These are phyloP conservation scores for Misopates orontium DNA, from an alignment of 257 asterid species.

Conservation along the genomic window DNA sequence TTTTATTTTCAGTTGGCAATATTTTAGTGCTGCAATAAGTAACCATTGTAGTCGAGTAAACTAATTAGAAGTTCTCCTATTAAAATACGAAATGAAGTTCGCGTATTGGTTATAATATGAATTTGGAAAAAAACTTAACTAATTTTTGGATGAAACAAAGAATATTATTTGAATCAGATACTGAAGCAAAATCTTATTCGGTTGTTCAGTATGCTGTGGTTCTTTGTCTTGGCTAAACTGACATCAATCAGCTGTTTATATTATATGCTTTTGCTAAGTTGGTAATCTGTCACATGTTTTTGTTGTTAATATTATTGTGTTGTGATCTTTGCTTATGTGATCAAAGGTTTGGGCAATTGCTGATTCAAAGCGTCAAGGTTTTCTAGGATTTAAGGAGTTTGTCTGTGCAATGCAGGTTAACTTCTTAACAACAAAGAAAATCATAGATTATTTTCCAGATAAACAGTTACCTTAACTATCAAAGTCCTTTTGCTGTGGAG, in stretches of 20 bases:
- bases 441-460: not conserved
- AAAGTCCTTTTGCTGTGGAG: too few relatives aligned
- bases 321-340: slow-evolving; percentile 13
- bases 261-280: not conserved
- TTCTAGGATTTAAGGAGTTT: slow-evolving; percentile 76
- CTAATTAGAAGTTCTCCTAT: not conserved
- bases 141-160: not conserved
- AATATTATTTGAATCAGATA: not conserved
- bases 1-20: not conserved
- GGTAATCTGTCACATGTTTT: not conserved
- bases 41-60: not conserved
- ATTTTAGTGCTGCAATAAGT: not conserved
- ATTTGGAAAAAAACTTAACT: not conserved
- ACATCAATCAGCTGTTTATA: not conserved
- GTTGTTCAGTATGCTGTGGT: not conserved
- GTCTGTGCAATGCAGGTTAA: slow-evolving; percentile 89
- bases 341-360: slow-evolving; percentile 92
- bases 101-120: too few relatives aligned
- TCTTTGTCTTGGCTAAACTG: too few relatives aligned
- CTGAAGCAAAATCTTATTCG: not conserved
- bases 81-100: too few relatives aligned
- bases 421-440: not conserved
- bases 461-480: too few relatives aligned
- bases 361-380: slow-evolving; percentile 87
- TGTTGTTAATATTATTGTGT: too few relatives aligned